phyloP scores from a whole-genome alignment of 306 rosid species.

The Sicyos baderoa region DNA sequence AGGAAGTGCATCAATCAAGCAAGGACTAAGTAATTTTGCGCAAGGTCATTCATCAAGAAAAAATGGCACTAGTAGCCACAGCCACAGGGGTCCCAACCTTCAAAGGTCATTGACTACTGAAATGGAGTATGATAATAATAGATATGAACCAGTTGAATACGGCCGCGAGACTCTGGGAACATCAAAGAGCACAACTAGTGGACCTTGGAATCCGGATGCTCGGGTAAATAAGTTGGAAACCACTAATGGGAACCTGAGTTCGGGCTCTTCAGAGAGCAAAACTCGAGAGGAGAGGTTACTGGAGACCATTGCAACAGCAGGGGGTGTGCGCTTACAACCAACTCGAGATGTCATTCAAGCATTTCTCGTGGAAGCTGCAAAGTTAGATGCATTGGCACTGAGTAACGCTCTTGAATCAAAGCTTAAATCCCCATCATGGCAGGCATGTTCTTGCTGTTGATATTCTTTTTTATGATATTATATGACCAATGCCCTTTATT shows the following conservation, averaged over 20 bases:
- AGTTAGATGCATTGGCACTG: slow-evolving; percentile 71
- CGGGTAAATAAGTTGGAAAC: slow-evolving; percentile 39
- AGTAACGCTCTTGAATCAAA: slow-evolving; percentile 63
- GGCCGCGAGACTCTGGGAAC: slow-evolving; percentile 29
- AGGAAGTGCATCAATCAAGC: slow-evolving; percentile 95
- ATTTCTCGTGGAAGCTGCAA: slow-evolving; percentile 72
- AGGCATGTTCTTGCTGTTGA: slow-evolving; percentile 50
- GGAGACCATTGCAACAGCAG: slow-evolving; percentile 89
- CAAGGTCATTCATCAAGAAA: slow-evolving; percentile 69
- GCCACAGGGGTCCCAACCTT: slow-evolving; percentile 69
- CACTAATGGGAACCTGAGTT: slow-evolving; percentile 52
- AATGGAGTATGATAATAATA: slow-evolving; percentile 35
- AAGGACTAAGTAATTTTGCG: slow-evolving; percentile 68
- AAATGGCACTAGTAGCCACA: slow-evolving; percentile 61
- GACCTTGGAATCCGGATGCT: slow-evolving; percentile 70
- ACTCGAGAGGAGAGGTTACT: slow-evolving; percentile 79
- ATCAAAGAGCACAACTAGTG: slow-evolving; percentile 44
- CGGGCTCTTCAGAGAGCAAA: slow-evolving; percentile 48
- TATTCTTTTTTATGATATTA: slow-evolving; percentile 4
- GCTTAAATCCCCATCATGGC: slow-evolving; percentile 95
- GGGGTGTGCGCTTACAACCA: slow-evolving; percentile 96
- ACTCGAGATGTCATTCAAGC: slow-evolving; percentile 87
- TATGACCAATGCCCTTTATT: too few relatives aligned
- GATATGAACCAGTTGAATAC: slow-evolving; percentile 69
- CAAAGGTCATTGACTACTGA: slow-evolving; percentile 80